Evolutionary conservation across 75 land plant genomes (phyloP), one percentile per base, ranked within the genome.

Genomic region (Gnetum montanum): DNA sequence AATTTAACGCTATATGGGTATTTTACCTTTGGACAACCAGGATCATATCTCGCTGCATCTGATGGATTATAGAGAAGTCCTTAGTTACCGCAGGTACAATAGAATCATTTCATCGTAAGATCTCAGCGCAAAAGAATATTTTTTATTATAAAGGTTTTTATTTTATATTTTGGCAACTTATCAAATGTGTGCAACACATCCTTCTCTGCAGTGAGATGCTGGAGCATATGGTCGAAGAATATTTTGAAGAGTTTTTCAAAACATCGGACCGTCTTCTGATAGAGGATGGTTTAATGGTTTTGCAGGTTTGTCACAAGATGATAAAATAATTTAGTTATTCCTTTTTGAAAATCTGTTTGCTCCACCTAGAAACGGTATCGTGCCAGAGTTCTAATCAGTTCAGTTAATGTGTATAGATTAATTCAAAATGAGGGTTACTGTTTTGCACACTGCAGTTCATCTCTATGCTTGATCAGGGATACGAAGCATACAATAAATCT

Each of bases 161-260:
- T 3, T 12, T 48, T 19, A 48, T 16, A 25, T 5, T 4, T 48
- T 48, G 26, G 10, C 23, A 12, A 23, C 4, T 48, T 48, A 4
- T 12, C n/a, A 10, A 8, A 26, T 34, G 8, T 18, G 56, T 0
- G n/a, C n/a, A n/a, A n/a, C n/a, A n/a, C n/a, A 11, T 19, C 12
- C 34, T 35, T 24, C 37, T 34, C 24, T 75, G 33, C 75, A 92
- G 97, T 72, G 97, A 87, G 68, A 92, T 92, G 97, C 36, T 92
- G 43, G 97, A 87, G 72, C 65, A 65, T 38, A 86, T 92, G 34
- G 97, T 93, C 24, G 89, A 86, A 63, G 93, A 87, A 67, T 88
- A 57, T 65, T 79, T 76, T 63, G 78, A 65, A 28, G 89, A 84
- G 8, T 92, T 76, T 57, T 92, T 92, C 62, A 52, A 68, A 10